Conservation (phyloP, 2,329 filamentous ascomycete genomes). For the Cladosporium halotolerans region DNA sequence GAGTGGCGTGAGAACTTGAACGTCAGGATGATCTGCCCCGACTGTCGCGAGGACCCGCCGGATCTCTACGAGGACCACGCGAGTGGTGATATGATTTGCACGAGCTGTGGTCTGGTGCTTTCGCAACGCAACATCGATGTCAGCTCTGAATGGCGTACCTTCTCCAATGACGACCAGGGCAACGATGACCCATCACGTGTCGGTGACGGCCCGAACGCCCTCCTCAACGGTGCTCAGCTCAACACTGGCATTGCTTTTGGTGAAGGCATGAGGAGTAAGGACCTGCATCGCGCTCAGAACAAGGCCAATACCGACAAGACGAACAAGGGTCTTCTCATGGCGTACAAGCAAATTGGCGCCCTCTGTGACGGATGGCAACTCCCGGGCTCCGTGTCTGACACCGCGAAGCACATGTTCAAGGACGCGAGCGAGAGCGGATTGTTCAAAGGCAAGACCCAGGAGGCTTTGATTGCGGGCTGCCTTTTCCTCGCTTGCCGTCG, state of each 20-base stretch:
- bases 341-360: conserved; percentile 80
- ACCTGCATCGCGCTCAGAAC: conserved; percentile 77
- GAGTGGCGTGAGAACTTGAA: conserved; percentile 79
- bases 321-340: conserved; percentile 72
- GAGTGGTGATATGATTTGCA: conserved; percentile 86
- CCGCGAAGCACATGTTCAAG: conserved; percentile 93
- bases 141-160: conserved; percentile 96
- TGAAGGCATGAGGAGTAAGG: conserved; percentile 61
- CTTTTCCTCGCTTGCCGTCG: conserved; percentile 97
- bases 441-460: conserved; percentile 92
- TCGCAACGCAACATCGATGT: conserved; percentile 90
- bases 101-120: conserved; percentile 83
- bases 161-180: conserved; percentile 95
- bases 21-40: conserved; percentile 75
- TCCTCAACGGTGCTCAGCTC: conserved; percentile 84
- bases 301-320: conserved; percentile 74
- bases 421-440: conserved; percentile 85
- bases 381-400: conserved; percentile 73
- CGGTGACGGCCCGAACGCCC: conserved; percentile 83
- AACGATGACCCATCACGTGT: conserved; percentile 97
- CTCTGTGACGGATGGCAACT: conserved; percentile 82
- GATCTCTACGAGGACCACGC: conserved; percentile 91
- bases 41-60: conserved; percentile 88
- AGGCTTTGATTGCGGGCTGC: conserved; percentile 89
- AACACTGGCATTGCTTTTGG: conserved; percentile 84